These are phyloP conservation scores for Lichtheimia ornata DNA, from an alignment of 371 early-diverging fungal genomes.

Conservation along the genomic window DNA sequence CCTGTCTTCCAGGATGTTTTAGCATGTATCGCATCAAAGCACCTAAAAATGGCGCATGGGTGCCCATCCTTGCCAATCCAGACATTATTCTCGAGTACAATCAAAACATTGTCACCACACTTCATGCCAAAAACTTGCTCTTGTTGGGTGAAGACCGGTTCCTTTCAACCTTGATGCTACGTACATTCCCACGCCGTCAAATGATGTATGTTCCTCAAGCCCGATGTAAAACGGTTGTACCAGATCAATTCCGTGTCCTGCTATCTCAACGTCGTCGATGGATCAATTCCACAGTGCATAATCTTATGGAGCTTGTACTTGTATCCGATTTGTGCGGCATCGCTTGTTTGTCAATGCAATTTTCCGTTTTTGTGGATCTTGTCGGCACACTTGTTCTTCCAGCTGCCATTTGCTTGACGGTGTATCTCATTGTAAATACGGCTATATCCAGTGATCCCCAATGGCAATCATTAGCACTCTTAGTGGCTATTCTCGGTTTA, in stretches of 20 bases:
- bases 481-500: constrained; percentile 71
- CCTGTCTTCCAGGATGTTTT: constrained; percentile 98
- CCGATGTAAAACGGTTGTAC: constrained; percentile 80
- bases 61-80: constrained; percentile 88
- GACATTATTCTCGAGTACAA: constrained; percentile 90
- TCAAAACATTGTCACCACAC: constrained; percentile 86
- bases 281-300: constrained; percentile 92
- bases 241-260: constrained; percentile 76
- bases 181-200: constrained; percentile 89
- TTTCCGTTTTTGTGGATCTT: constrained; percentile 81
- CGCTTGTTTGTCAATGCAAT: constrained; percentile 86
- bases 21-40: constrained; percentile 88
- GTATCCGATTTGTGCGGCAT: constrained; percentile 88
- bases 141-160: constrained; percentile 96
- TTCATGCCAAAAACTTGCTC: constrained; percentile 96
- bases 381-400: constrained; percentile 85
- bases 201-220: constrained; percentile 94
- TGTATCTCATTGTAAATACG: constrained; percentile 52
- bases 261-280: constrained; percentile 88
- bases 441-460: constrained; percentile 51
- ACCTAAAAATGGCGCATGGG: constrained; percentile 72
- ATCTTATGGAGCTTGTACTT: constrained; percentile 86
- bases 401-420: constrained; percentile 69
- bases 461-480: constrained; percentile 68
- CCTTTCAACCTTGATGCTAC: constrained; percentile 91